Percentiles rank a stretch among this genome's conserved stretches.
phyloP scores from a whole-genome alignment of 1,284 basidiomycete genomes.

The Afroboletus lepidellus region DNA sequence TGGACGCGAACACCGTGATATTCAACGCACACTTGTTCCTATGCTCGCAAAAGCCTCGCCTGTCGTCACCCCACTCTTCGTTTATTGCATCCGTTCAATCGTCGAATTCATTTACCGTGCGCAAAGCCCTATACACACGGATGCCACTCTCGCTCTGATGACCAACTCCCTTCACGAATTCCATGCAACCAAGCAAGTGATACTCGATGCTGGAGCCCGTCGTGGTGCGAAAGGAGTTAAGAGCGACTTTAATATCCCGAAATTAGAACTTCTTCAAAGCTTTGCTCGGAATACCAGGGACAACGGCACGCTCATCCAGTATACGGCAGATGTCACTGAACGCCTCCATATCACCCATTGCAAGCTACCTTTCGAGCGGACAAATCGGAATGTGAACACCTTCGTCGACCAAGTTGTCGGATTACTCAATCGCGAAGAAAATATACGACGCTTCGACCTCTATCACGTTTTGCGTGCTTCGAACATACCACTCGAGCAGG shows the following conservation, averaged over 20 bases:
- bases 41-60: too few species aligned
- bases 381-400: background rate
- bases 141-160: background rate
- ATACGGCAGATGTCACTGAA: conserved; percentile 2
- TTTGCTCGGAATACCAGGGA: background rate
- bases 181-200: background rate
- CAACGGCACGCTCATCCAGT: conserved; percentile 5
- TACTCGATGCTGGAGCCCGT: background rate
- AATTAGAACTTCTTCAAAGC: conserved; percentile 7
- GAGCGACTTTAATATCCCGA: conserved; percentile 8
- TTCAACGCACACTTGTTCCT: background rate
- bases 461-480: background rate
- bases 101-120: background rate
- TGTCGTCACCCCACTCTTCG: background rate
- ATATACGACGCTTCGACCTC: background rate
- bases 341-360: background rate
- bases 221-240: background rate
- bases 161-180: background rate
- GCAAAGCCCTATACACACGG: background rate
- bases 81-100: background rate
- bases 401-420: background rate
- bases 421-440: background rate
- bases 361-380: conserved; percentile 1
- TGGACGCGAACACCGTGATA: background rate
- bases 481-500: background rate